Base-by-base conservation (phyloP, 2,329 filamentous ascomycete species). In the Venturia aucupariae region DNA sequence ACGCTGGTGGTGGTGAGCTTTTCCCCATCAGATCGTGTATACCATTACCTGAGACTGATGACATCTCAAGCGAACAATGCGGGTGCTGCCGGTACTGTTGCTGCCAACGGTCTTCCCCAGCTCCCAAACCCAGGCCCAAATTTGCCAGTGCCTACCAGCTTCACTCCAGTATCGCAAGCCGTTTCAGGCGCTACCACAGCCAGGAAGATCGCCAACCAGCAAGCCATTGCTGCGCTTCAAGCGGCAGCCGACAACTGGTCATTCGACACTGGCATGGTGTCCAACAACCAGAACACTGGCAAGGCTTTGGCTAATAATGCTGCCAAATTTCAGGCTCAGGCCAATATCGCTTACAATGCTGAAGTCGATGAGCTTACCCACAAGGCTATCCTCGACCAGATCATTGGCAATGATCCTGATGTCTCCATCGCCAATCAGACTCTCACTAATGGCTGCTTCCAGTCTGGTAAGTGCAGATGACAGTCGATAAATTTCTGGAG, bases 351-450 rank as follows among this genome's bases (percentile, higher is more conserved):
- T 24, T 74, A 69, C 69, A 74, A 74, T 66, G 74, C 74, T 59
- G 74, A 75, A 66, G 72, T 75, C n/a, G 74, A 75, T 61, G 74
- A 75, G 67, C 71, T 75, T 57, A 73, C 69, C 65, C 73, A 75
- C 68, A 76, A 76, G 69, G 73, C 72, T 55, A 71, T 61, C 70
- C 72, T 66, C 62, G 59, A 64, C 41, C 60, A 64, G 27, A 57
- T 63, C 48, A 67, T 67, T 39, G 65, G 64, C 30, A 61, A 62
- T 30, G 65, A 66, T 38, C 65, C 35, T 60, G 70, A 71, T 27
- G 71, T 75, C 63, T 69, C 71, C 60, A 72, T 71, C 54, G 74
- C 74, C 60, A 75, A 75, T 68, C 74, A 71, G 67, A 75, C 73
- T 46, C 72, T 75, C 57, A 73, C 70, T 8, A 73, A 71, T 35